Conservation (phyloP, 768 basidiomycete species). For the Boletales sp. region DNA sequence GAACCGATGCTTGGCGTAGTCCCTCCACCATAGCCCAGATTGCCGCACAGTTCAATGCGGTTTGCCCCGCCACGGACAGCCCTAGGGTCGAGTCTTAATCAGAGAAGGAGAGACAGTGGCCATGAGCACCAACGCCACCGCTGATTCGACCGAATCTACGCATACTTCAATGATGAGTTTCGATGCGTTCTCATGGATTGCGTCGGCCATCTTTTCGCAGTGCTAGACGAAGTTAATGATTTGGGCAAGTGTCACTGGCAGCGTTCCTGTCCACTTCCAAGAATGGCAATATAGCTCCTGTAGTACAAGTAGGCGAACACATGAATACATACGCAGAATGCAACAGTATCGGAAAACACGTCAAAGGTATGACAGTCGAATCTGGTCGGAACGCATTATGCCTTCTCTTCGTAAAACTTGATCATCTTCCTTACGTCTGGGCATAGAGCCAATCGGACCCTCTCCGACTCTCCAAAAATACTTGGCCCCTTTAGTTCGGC, state of each 20-base stretch:
- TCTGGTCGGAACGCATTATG: conserved; percentile 6
- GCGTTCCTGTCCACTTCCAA: not conserved
- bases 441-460: conserved; percentile 65
- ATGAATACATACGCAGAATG: too few relatives aligned
- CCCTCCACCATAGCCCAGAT: conserved; percentile 62
- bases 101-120: not conserved
- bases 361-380: not conserved
- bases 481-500: conserved; percentile 48
- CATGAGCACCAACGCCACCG: conserved; percentile 48
- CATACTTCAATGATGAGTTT: conserved; percentile 54
- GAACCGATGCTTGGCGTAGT: conserved; percentile 81
- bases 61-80: conserved; percentile 70
- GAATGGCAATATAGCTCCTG: not conserved
- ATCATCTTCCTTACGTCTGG: conserved; percentile 58
- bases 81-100: conserved; percentile 34
- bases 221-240: too few relatives aligned
- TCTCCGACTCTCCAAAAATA: conserved; percentile 58
- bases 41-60: conserved; percentile 73
- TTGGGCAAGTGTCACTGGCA: too few relatives aligned
- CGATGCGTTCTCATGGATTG: conserved; percentile 1
- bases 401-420: conserved; percentile 52
- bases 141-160: conserved; percentile 73
- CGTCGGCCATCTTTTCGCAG: conserved; percentile 4
- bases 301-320: too few relatives aligned
- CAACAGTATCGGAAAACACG: too few relatives aligned